Base-by-base conservation (phyloP, 2,329 filamentous ascomycete genomes). In the Clarireedia monteithiana region DNA sequence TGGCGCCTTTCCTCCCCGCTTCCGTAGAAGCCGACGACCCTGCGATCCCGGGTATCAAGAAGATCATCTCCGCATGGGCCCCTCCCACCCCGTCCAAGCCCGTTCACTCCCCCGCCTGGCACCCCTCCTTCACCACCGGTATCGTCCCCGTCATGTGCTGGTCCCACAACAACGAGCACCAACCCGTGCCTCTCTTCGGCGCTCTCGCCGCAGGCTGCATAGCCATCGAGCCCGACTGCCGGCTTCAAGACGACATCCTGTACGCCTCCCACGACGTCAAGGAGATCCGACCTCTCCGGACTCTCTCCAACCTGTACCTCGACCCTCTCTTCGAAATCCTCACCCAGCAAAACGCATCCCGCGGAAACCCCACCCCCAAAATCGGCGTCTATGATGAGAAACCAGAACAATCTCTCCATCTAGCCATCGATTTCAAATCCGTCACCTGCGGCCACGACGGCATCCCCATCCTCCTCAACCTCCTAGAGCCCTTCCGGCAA, bases 191-290 rank as follows among this genome's bases (percentile, higher is more conserved):
- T 27, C 72, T 76, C 46, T 76, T 74, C 42, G 72, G 72, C 4
- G 82, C 78, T 10, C 69, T 86, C 27, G 76, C 77, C 4, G 74
- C 78, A 45, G 83, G 83, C 7, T 80, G 80, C 46, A 74, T 79
- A 4, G 77, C 75, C 2, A 77, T 80, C 1, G 82, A 85, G 69
- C 80, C 79, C 2, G 81, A 85, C 67, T 79, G 84, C 23, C 83
- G 80, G 78, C 68, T 84, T 38, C 74, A 77, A 53, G 77, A 82
- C 57, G 76, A 69, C 30, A 58, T 61, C 23, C 71, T 84, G 15
- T 76, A 78, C 67, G 77, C 81, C 50, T 81, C 82, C 12, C 82
- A 85, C 63, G 77, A 79, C 60, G 61, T 71, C 50, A 72, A 70
- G 5, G 77, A 80, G 15, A 69, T 85, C 12, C 80, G 76, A 7